These are phyloP conservation scores for Cynanchum wilfordii DNA, from an alignment of 257 asterid genomes.

Conservation along the genomic window DNA sequence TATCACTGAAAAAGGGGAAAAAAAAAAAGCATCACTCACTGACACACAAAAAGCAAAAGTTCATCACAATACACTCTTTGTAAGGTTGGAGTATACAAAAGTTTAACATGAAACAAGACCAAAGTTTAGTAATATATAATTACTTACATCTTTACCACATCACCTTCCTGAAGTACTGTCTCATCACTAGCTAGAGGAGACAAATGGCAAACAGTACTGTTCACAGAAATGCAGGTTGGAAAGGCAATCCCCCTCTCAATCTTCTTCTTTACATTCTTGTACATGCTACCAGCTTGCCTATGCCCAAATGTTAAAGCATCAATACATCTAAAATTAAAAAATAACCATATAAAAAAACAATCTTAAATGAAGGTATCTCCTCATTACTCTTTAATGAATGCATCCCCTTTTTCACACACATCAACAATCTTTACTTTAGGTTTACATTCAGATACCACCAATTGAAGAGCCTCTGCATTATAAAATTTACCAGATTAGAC, in stretches of 20 bases:
- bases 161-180: conserved; percentile 65
- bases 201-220: conserved; percentile 76
- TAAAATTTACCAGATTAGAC: background rate
- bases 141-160: conserved; percentile 70
- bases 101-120: background rate
- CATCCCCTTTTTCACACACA: conserved; percentile 81
- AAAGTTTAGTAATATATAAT: background rate
- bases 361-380: background rate
- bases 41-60: background rate
- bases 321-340: background rate
- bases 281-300: conserved; percentile 89
- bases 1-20: conserved; percentile 48
- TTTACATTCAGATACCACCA: conserved; percentile 69
- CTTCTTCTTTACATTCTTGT: conserved; percentile 92
- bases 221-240: conserved; percentile 88
- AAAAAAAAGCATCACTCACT: background rate
- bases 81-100: background rate
- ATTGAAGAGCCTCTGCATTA: conserved; percentile 82
- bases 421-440: conserved; percentile 78
- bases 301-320: background rate
- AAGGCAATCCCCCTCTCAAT: conserved; percentile 91
- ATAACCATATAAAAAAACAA: background rate
- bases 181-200: conserved; percentile 82
- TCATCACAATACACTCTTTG: background rate
- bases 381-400: conserved; percentile 65